Percentiles rank a stretch among this genome's conserved stretches.
Conservation (phyloP, 345 rosid species). For the Arabidopsis suecica region DNA sequence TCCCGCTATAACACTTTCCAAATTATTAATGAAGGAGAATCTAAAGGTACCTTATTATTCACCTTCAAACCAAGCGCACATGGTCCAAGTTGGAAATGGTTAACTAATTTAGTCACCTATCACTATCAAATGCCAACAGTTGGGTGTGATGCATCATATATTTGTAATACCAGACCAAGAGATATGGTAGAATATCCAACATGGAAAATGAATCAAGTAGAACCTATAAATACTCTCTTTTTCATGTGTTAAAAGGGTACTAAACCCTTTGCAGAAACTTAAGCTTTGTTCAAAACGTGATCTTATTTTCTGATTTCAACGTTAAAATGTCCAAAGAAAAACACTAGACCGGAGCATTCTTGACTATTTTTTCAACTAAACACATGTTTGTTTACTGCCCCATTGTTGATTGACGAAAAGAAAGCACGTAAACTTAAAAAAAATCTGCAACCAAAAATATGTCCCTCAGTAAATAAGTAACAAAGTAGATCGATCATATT, state of each 20-base stretch:
- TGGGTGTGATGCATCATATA: neutral
- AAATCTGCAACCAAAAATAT: neutral
- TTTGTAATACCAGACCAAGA: neutral
- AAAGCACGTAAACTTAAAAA: neutral
- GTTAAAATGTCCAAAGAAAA: neutral
- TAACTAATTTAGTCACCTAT: neutral
- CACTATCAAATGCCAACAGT: neutral
- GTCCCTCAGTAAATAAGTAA: neutral
- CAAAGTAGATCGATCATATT: neutral
- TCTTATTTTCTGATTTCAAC: neutral
- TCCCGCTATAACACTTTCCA: neutral
- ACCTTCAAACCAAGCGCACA: neutral
- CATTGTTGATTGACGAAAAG: no score
- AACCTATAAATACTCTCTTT: neutral
- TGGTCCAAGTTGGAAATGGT: neutral
- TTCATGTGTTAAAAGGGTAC: neutral
- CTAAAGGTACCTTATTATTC: neutral
- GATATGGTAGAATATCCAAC: neutral
- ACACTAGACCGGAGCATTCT: neutral
- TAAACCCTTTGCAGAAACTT: neutral
- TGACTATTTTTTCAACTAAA: no score
- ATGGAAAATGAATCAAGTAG: neutral
- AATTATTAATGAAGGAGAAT: neutral
- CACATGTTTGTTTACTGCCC: no score
- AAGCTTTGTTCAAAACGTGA: neutral